Conservation (phyloP, 1,139 yeast species). For the Candida tunisiensis region DNA sequence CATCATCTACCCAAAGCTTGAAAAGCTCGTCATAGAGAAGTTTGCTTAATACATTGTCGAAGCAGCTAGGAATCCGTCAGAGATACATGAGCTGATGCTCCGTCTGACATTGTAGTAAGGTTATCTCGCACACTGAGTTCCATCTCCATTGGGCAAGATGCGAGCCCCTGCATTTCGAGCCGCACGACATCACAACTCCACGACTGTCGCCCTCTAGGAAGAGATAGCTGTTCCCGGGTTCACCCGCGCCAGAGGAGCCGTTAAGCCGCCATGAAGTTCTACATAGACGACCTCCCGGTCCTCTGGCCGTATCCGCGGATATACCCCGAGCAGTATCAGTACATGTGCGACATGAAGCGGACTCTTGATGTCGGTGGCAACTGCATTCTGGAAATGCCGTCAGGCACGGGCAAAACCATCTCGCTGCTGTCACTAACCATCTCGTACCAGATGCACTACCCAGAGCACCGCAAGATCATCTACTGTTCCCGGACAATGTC, state of each 20-base stretch:
- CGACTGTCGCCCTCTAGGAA: no score
- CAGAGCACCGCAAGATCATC: constrained; percentile 85
- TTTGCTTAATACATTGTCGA: no score
- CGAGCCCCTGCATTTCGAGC: no score
- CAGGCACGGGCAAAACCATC: constrained; percentile 98
- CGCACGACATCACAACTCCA: no score
- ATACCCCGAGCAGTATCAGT: constrained; percentile 95
- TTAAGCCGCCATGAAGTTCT: no score
- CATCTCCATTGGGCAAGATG: no score
- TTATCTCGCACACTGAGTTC: no score
- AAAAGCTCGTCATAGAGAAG: constrained; percentile 2
- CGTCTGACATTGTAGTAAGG: no score
- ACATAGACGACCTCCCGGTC: constrained; percentile 87
- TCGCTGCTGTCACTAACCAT: constrained; percentile 80
- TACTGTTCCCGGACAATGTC: constrained; percentile 99
- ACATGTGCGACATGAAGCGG: constrained; percentile 89
- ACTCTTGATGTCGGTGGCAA: constrained; percentile 96
- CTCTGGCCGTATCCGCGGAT: constrained; percentile 94
- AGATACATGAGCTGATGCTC: no score
- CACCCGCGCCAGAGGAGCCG: no score
- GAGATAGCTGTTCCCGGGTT: no score
- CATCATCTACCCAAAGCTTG: constrained; percentile 59
- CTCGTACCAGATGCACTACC: constrained; percentile 90
- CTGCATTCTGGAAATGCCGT: constrained; percentile 96
- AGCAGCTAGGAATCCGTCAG: no score